Conservation (phyloP, 345 rosid species). For the Mangifera indica region DNA sequence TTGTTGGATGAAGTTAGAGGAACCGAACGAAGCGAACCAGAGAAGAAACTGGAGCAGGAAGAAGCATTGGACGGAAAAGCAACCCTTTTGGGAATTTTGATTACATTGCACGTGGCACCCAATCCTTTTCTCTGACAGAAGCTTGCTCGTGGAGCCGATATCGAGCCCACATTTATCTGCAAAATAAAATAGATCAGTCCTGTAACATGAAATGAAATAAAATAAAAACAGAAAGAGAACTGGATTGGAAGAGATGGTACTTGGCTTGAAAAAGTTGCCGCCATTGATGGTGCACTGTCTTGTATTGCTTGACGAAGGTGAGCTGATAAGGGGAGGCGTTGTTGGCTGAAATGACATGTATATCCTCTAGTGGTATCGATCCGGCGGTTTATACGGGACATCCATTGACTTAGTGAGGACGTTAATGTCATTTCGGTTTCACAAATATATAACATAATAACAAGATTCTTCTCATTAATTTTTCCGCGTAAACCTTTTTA, state of each 20-base stretch:
- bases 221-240: neutral
- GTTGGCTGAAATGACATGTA: neutral
- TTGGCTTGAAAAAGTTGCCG: slow-evolving; percentile 50
- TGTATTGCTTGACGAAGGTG: neutral
- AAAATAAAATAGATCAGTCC: too few species aligned
- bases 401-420: too few species aligned
- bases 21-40: slow-evolving; percentile 37
- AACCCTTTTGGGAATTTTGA: slow-evolving; percentile 27
- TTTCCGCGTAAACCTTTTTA: too few species aligned
- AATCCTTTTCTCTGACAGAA: slow-evolving; percentile 26
- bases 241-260: slow-evolving; percentile 27
- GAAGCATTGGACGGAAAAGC: slow-evolving; percentile 30
- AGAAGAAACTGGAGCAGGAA: slow-evolving; percentile 34
- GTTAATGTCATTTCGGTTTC: too few species aligned
- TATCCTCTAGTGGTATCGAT: neutral
- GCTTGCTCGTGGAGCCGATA: slow-evolving; percentile 37
- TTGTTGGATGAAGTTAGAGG: slow-evolving; percentile 36
- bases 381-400: too few species aligned
- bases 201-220: neutral
- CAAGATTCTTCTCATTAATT: too few species aligned
- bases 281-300: slow-evolving; percentile 48
- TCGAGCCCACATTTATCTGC: slow-evolving; percentile 27
- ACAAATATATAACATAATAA: too few species aligned
- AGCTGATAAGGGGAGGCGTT: neutral
- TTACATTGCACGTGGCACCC: slow-evolving; percentile 28